A percentile compares a stretch with the other conserved stretches of the same genome.
These are phyloP conservation scores for Acanthamoeba lugdunensis DNA, from an alignment of 208 protist genomes.

Conservation along the genomic window DNA sequence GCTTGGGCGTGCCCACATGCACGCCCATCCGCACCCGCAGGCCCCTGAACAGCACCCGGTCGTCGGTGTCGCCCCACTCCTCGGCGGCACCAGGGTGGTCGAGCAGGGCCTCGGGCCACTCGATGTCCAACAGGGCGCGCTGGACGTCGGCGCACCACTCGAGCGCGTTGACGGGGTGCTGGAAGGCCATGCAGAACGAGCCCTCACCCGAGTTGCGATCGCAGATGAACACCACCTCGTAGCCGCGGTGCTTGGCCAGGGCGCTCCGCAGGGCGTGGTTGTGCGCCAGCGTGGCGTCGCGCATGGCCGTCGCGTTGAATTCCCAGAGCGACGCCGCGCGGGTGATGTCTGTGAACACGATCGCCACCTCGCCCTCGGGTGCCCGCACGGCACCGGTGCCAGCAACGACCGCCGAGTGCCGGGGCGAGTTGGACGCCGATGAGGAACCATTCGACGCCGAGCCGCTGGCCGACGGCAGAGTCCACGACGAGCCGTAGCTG, in stretches of 20 bases:
- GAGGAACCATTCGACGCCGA: neutral
- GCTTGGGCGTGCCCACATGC: neutral
- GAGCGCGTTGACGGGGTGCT: neutral
- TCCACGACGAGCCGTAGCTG: too few relatives aligned
- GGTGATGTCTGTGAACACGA: slow-evolving; percentile 2
- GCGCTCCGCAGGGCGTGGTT: neutral
- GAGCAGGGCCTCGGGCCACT: slow-evolving; percentile 34
- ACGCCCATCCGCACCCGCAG: slow-evolving; percentile 44
- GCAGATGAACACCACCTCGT: neutral
- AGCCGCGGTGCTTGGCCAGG: neutral
- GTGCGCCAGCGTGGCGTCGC: neutral
- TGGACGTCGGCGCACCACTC: slow-evolving; percentile 53
- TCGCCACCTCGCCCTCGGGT: neutral
- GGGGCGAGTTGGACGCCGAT: too few relatives aligned
- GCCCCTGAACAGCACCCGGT: slow-evolving; percentile 13
- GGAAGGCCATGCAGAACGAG: slow-evolving; percentile 61
- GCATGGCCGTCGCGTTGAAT: neutral
- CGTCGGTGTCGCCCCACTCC: slow-evolving; percentile 54
- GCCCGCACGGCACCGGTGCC: neutral
- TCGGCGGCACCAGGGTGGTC: slow-evolving; percentile 47
- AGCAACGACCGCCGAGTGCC: too few relatives aligned
- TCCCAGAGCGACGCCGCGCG: neutral
- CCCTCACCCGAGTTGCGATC: neutral
- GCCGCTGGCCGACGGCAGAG: too few relatives aligned
- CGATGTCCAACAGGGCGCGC: neutral